Conservation (phyloP, 257 asterid species). For the Solanum commersonii region DNA sequence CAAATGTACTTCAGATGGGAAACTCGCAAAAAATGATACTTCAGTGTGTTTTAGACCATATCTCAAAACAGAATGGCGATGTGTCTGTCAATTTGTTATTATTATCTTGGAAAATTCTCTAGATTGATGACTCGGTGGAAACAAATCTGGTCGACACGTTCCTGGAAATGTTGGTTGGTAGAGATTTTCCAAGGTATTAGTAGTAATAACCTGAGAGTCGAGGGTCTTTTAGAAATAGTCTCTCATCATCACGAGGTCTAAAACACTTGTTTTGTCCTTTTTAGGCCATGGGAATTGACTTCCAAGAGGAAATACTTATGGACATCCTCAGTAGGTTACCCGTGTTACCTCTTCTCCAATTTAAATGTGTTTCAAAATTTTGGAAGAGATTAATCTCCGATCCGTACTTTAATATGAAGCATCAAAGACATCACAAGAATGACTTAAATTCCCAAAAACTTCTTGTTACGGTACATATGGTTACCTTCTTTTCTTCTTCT, state of each 20-base stretch:
- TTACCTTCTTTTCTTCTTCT: not conserved
- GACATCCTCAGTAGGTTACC: not conserved
- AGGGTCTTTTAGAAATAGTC: not conserved
- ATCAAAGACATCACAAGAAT: not conserved
- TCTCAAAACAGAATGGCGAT: too few relatives aligned
- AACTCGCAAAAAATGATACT: too few relatives aligned
- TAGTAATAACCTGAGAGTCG: not conserved
- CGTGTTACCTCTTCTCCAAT: not conserved
- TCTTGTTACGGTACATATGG: not conserved
- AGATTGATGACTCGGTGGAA: too few relatives aligned
- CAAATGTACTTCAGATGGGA: too few relatives aligned
- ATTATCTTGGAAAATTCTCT: too few relatives aligned
- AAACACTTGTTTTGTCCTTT: not conserved
- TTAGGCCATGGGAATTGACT: not conserved
- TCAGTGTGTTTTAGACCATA: too few relatives aligned
- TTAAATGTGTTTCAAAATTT: not conserved
- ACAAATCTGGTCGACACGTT: too few relatives aligned
- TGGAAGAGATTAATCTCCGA: not conserved
- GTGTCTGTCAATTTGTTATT: too few relatives aligned
- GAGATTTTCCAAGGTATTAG: not conserved
- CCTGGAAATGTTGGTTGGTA: too few relatives aligned
- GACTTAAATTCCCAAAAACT: not conserved
- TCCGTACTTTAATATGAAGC: not conserved
- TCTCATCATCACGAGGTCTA: not conserved
- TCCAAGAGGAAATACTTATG: not conserved